phyloP scores from a whole-genome alignment of 495 filamentous ascomycete species.

The Podospora sp. region DNA sequence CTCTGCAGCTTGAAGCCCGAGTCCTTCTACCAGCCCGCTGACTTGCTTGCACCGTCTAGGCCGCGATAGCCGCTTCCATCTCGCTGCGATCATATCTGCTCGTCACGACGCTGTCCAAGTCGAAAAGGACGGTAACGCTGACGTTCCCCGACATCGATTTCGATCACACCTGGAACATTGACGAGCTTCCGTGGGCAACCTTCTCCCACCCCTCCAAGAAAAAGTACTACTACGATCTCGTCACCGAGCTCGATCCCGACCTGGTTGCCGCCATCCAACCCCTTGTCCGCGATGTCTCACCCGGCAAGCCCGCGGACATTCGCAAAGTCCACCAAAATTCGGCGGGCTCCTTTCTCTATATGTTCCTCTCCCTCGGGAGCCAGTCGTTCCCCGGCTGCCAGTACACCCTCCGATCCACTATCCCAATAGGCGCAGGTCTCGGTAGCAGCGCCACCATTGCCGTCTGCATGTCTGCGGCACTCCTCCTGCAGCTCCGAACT shows the following conservation, averaged over 20 bases:
- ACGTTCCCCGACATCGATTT: constrained; percentile 85
- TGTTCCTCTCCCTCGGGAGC: constrained; percentile 85
- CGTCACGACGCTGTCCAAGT: constrained; percentile 87
- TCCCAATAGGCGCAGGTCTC: constrained; percentile 88
- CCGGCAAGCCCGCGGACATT: constrained; percentile 59
- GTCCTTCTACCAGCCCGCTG: neutral
- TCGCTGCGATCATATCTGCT: constrained; percentile 94
- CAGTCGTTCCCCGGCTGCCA: constrained; percentile 74
- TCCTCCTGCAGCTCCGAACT: constrained; percentile 84
- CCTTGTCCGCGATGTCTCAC: constrained; percentile 69
- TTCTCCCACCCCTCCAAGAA: constrained; percentile 83
- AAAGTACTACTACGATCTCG: constrained; percentile 86
- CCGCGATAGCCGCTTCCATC: constrained; percentile 91
- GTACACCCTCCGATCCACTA: constrained; percentile 90
- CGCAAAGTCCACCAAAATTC: constrained; percentile 80
- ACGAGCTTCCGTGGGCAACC: constrained; percentile 78
- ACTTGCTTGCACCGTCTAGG: constrained; percentile 43
- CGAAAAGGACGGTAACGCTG: constrained; percentile 78
- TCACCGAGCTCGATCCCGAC: constrained; percentile 81
- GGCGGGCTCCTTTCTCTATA: constrained; percentile 85
- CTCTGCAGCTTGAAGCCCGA: neutral
- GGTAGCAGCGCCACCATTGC: constrained; percentile 91
- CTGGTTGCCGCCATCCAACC: constrained; percentile 77
- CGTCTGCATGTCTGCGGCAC: constrained; percentile 84
- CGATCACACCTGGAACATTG: constrained; percentile 89